Percentiles rank a stretch among this genome's conserved stretches.
phyloP scores from a whole-genome alignment of 106 monocot genomes.

The Narthecium ossifragum region DNA sequence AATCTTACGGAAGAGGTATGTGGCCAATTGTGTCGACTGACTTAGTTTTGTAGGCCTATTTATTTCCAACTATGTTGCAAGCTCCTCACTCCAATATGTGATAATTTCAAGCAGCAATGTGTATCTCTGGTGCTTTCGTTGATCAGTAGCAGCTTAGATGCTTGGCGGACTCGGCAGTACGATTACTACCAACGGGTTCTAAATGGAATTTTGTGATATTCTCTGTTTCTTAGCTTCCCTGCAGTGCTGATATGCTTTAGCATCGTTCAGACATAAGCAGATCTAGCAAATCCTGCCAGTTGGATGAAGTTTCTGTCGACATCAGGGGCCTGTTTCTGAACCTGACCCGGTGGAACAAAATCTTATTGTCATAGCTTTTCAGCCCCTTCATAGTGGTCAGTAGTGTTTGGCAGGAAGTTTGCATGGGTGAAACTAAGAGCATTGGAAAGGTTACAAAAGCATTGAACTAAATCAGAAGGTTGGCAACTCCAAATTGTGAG shows the following conservation, averaged over 20 bases:
- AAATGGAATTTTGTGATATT: conserved; percentile 83
- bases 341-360: background rate
- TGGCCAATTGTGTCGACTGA: too few species aligned
- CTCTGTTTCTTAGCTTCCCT: background rate
- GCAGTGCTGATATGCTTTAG: conserved; percentile 13
- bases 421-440: background rate
- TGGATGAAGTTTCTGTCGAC: background rate
- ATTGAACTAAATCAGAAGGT: too few species aligned
- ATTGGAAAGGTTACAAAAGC: too few species aligned
- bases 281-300: conserved; percentile 10
- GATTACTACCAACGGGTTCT: conserved; percentile 97
- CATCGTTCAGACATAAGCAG: conserved; percentile 3
- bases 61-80: background rate
- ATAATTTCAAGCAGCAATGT: conserved; percentile 77
- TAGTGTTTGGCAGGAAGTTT: background rate
- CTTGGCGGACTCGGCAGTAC: conserved; percentile 96
- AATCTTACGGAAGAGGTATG: conserved; percentile 96
- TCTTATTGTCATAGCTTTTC: background rate
- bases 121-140: conserved; percentile 94
- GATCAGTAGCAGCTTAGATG: conserved; percentile 99
- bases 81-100: conserved; percentile 7
- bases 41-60: background rate
- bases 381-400: too few species aligned
- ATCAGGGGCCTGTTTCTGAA: background rate
- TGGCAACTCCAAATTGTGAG: too few species aligned